phyloP scores from a whole-genome alignment of 179 eudicot species.

The Spinacia oleracea region DNA sequence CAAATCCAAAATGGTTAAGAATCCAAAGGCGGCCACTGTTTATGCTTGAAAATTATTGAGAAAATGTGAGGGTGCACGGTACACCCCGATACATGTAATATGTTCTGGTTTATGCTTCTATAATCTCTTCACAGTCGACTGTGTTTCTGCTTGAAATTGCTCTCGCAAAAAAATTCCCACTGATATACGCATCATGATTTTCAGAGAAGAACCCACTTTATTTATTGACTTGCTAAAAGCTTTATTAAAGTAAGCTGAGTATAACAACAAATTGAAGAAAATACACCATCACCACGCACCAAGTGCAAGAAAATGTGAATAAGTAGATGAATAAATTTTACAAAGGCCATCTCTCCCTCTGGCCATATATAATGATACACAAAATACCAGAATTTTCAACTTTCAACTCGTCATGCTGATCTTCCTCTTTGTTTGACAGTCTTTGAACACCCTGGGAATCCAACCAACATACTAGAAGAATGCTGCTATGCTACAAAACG shows the following conservation, averaged over 20 bases:
- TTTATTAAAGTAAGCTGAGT: constrained; percentile 26
- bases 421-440: constrained; percentile 20
- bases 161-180: background rate
- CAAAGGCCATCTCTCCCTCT: constrained; percentile 34
- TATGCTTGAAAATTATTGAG: too few relatives aligned
- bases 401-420: constrained; percentile 12
- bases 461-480: constrained; percentile 18
- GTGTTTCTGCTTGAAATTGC: background rate
- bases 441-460: constrained; percentile 22
- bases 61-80: too few relatives aligned
- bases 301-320: constrained; percentile 19
- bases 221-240: constrained; percentile 26
- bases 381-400: constrained; percentile 17
- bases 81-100: too few relatives aligned
- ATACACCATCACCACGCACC: constrained; percentile 22
- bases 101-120: too few relatives aligned
- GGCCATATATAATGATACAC: constrained; percentile 32
- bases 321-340: constrained; percentile 34
- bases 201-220: constrained; percentile 14
- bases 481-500: constrained; percentile 29
- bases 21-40: too few relatives aligned
- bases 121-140: background rate
- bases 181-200: background rate
- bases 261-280: constrained; percentile 20
- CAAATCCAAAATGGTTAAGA: too few relatives aligned